phyloP scores from a whole-genome alignment of 2,329 filamentous ascomycete species.

The Apiospora marii region DNA sequence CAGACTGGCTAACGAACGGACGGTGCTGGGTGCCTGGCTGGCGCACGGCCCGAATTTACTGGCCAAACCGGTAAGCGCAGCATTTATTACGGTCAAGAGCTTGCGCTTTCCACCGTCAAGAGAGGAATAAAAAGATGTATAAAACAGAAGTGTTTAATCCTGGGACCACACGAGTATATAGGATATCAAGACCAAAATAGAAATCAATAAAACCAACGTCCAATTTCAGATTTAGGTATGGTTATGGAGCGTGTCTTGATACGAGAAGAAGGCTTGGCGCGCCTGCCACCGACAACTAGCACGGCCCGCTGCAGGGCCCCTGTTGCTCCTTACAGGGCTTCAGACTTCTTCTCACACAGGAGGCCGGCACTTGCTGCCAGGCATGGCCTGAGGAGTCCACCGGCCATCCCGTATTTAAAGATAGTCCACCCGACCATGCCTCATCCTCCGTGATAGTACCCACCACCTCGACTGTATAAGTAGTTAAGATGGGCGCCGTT shows the following conservation, averaged over 20 bases:
- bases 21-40: not conserved
- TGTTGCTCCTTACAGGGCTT: not conserved
- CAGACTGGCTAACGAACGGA: not conserved
- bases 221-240: not conserved
- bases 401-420: not conserved
- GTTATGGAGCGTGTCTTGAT: not conserved
- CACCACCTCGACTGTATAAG: not conserved
- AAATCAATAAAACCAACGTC: not conserved
- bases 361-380: conserved; percentile 3
- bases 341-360: not conserved
- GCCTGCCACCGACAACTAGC: conserved; percentile 1
- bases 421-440: not conserved
- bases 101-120: not conserved
- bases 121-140: not conserved
- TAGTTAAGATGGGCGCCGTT: not conserved
- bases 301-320: not conserved
- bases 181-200: not conserved
- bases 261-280: not conserved
- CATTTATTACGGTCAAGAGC: not conserved
- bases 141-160: not conserved
- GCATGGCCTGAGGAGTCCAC: not conserved
- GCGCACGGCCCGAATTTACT: conserved; percentile 2
- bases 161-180: not conserved
- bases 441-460: not conserved
- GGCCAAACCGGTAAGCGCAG: not conserved